Evolutionary conservation across 371 early-diverging fungal genomes (phyloP).

Genomic region (Mortierella sp.): DNA sequence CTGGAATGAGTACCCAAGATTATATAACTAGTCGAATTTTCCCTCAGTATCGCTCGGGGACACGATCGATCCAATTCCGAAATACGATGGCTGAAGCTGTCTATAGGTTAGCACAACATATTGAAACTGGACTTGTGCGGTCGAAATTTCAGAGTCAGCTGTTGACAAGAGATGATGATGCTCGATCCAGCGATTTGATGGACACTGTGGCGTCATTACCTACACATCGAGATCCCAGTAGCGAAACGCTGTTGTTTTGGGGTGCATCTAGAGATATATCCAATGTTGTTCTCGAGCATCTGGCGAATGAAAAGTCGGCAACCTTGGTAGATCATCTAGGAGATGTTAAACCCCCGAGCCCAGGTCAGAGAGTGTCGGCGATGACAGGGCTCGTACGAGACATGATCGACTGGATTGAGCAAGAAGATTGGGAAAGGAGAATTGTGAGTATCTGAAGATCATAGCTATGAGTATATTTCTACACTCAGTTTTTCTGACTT

Average conservation of each 20-base stretch:
- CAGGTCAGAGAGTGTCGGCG: constrained; percentile 1
- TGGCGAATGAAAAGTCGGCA: constrained; percentile 11
- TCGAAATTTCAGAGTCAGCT: constrained; percentile 6
- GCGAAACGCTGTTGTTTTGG: constrained; percentile 15
- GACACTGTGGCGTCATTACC: not conserved
- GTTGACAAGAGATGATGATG: no score
- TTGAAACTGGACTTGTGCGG: constrained; percentile 30
- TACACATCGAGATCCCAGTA: not conserved
- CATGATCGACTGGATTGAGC: constrained; percentile 49
- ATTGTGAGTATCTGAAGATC: constrained; percentile 21
- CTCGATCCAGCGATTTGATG: not conserved
- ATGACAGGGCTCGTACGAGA: constrained; percentile 43
- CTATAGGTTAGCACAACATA: constrained; percentile 40
- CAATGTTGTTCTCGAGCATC: constrained; percentile 18
- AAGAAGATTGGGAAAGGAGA: constrained; percentile 51
- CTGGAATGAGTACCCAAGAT: not conserved
- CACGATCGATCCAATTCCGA: constrained; percentile 17
- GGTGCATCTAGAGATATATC: constrained; percentile 25
- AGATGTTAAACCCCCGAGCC: not conserved
- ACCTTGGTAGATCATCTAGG: not conserved
- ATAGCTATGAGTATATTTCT: not conserved
- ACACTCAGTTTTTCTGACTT: not conserved
- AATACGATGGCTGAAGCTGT: constrained; percentile 28
- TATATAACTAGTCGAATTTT: constrained; percentile 14
- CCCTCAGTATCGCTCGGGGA: constrained; percentile 13